Conservation (phyloP, 768 basidiomycete genomes). For the Termitomyces sp. region DNA sequence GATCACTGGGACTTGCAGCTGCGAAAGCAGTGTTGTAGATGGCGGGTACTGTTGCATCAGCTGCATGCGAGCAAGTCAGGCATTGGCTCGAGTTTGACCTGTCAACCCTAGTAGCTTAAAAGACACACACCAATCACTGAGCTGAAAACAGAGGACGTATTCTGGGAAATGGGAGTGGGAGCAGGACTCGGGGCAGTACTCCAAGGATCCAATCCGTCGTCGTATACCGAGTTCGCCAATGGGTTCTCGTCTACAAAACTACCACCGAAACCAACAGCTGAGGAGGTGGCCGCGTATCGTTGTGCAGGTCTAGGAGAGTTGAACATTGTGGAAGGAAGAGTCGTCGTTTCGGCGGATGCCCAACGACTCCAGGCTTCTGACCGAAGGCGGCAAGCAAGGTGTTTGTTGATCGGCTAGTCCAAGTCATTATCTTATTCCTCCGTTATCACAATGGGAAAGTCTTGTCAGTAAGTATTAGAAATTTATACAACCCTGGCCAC, state of each 20-base stretch:
- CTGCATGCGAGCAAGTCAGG: slow-evolving; percentile 30
- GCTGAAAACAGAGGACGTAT: slow-evolving; percentile 50
- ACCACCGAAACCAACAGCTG: slow-evolving; percentile 51
- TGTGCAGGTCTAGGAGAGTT: slow-evolving; percentile 76
- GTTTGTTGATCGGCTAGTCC: slow-evolving; percentile 4
- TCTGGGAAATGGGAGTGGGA: slow-evolving; percentile 52
- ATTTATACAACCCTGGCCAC: slow-evolving; percentile 11
- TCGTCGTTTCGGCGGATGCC: not conserved
- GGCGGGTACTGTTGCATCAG: slow-evolving; percentile 74
- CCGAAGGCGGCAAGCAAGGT: slow-evolving; percentile 1
- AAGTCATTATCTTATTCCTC: not conserved
- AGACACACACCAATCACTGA: slow-evolving; percentile 59
- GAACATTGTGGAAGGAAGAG: slow-evolving; percentile 55
- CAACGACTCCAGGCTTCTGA: not conserved
- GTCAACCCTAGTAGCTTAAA: not conserved
- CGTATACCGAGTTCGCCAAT: slow-evolving; percentile 66
- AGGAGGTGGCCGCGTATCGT: slow-evolving; percentile 54
- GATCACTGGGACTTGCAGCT: slow-evolving; percentile 62
- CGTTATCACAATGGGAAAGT: not conserved
- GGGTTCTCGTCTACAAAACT: slow-evolving; percentile 80
- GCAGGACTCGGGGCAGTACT: slow-evolving; percentile 69
- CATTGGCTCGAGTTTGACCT: not conserved
- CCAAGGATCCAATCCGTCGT: slow-evolving; percentile 81
- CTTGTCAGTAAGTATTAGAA: slow-evolving; percentile 5
- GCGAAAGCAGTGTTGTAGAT: slow-evolving; percentile 73